Evolutionary conservation across 2,329 filamentous ascomycete species (phyloP).

Genomic region (Beauveria pseudobassiana): DNA sequence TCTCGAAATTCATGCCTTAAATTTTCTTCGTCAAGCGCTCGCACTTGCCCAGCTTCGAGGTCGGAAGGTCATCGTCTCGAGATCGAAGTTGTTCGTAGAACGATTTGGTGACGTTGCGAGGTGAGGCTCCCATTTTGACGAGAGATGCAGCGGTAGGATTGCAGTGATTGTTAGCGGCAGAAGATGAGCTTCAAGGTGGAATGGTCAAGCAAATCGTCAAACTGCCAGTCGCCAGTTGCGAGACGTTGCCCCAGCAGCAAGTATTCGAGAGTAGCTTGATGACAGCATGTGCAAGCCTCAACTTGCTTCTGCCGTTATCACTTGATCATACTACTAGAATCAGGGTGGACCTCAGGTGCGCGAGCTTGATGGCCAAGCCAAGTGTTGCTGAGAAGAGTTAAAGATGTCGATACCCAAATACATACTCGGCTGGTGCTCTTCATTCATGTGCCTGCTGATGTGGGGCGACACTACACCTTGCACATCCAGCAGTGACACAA

Average conservation of each 20-base stretch:
- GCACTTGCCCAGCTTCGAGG: conserved; percentile 33
- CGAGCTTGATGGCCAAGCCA: not conserved
- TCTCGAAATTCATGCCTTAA: conserved; percentile 43
- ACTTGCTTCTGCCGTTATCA: not conserved
- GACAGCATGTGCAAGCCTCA: not conserved
- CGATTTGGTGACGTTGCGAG: conserved; percentile 26
- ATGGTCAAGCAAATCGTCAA: not conserved
- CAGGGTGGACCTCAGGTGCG: not conserved
- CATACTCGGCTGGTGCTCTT: no score
- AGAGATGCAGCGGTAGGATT: not conserved
- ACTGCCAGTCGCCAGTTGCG: not conserved
- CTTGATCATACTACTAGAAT: not conserved
- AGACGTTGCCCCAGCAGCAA: not conserved
- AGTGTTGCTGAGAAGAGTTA: not conserved
- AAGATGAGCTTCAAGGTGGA: not conserved
- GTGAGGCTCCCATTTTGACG: conserved; percentile 11
- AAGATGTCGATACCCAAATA: not conserved
- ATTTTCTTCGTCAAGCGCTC: conserved; percentile 47
- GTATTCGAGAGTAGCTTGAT: not conserved
- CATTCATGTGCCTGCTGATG: no score
- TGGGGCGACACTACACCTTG: no score
- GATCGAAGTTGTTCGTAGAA: conserved; percentile 44
- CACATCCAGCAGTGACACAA: no score
- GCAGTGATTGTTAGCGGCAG: no score
- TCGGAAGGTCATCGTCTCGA: conserved; percentile 31